A percentile compares a stretch with the other conserved stretches of the same genome.
phyloP scores from a whole-genome alignment of 2,329 filamentous ascomycete genomes.

The Sarocladium strictum region DNA sequence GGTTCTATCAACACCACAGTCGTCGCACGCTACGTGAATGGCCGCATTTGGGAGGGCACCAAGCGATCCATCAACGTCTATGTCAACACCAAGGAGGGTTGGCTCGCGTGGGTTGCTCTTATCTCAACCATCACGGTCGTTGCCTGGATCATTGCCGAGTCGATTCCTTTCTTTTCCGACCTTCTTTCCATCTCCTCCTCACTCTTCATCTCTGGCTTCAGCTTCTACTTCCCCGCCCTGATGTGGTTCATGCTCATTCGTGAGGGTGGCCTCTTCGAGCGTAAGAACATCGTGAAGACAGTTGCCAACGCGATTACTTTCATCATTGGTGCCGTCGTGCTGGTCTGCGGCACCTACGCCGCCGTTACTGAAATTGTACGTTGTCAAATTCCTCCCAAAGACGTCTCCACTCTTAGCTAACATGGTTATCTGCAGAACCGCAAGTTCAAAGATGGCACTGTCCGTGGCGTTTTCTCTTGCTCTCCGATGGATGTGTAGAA shows the following conservation, averaged over 20 bases:
- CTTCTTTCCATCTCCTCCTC: slow-evolving; percentile 51
- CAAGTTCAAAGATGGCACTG: slow-evolving; percentile 20
- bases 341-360: slow-evolving; percentile 27
- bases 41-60: slow-evolving; percentile 34
- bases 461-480: slow-evolving; percentile 23
- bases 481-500: slow-evolving; percentile 20
- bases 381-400: not conserved
- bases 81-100: slow-evolving; percentile 43
- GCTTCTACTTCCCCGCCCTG: slow-evolving; percentile 36
- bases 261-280: slow-evolving; percentile 23
- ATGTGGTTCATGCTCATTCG: slow-evolving; percentile 36
- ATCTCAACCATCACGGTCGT: slow-evolving; percentile 52
- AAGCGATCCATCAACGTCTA: slow-evolving; percentile 40
- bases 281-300: slow-evolving; percentile 21
- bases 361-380: slow-evolving; percentile 26
- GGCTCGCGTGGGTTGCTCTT: slow-evolving; percentile 53
- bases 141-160: slow-evolving; percentile 66
- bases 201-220: slow-evolving; percentile 41
- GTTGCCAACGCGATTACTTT: slow-evolving; percentile 21
- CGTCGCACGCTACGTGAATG: slow-evolving; percentile 39
- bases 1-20: slow-evolving; percentile 61
- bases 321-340: slow-evolving; percentile 25
- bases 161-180: slow-evolving; percentile 67
- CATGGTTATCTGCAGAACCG: slow-evolving; percentile 13
- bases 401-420: slow-evolving; percentile 11